Evolutionary conservation across 768 basidiomycete genomes (phyloP).

Genomic region (Hericium alpestre): DNA sequence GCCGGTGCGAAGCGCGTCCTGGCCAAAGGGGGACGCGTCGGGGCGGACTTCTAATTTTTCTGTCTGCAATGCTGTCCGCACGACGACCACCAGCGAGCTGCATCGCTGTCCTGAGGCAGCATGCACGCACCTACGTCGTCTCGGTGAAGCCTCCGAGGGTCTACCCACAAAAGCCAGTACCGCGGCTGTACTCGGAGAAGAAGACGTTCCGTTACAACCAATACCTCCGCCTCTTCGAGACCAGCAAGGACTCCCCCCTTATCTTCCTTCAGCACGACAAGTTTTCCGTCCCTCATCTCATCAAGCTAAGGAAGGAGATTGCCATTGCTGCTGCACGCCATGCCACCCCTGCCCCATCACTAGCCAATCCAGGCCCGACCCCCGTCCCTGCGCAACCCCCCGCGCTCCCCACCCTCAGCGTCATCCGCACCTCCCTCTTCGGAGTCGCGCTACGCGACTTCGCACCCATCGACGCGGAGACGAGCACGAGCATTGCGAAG

Average conservation of each 20-base stretch:
- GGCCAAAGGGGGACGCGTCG: background rate
- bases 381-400: conserved; percentile 13
- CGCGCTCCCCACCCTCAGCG: conserved; percentile 42
- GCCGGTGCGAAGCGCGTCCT: background rate
- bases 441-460: conserved; percentile 65
- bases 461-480: conserved; percentile 35
- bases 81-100: background rate
- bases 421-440: conserved; percentile 71
- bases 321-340: conserved; percentile 34
- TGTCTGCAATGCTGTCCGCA: conserved; percentile 1
- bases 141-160: conserved; percentile 42
- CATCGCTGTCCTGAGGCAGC: conserved; percentile 1
- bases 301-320: conserved; percentile 62
- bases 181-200: conserved; percentile 66
- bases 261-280: conserved; percentile 73
- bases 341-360: conserved; percentile 24
- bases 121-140: conserved; percentile 22
- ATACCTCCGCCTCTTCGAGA: conserved; percentile 62
- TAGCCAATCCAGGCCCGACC: conserved; percentile 17
- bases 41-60: background rate
- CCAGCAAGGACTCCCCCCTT: conserved; percentile 47
- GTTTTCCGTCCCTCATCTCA: conserved; percentile 57
- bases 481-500: conserved; percentile 43
- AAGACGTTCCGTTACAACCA: conserved; percentile 76
- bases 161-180: conserved; percentile 41